Conservation (phyloP, 2,329 filamentous ascomycete genomes). For the Aspergillus sp. region DNA sequence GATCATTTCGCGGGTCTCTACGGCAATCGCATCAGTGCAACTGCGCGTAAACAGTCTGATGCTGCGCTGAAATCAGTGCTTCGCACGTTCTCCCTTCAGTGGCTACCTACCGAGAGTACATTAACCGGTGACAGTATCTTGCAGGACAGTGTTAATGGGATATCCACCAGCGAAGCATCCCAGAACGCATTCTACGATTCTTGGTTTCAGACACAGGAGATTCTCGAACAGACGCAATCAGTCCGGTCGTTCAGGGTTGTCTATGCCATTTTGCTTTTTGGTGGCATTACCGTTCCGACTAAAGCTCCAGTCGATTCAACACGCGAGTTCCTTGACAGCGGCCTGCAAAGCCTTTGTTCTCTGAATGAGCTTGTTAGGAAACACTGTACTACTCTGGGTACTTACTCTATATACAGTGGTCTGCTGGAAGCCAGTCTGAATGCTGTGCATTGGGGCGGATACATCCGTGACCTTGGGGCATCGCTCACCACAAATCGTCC, state of each 20-base stretch:
- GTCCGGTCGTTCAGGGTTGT: slow-evolving; percentile 24
- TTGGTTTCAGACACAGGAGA: slow-evolving; percentile 18
- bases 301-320: slow-evolving; percentile 4
- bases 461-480: slow-evolving; percentile 29
- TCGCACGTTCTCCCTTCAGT: slow-evolving; percentile 23
- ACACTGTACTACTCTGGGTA: slow-evolving; percentile 22
- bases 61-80: slow-evolving; percentile 22
- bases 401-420: slow-evolving; percentile 19
- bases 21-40: slow-evolving; percentile 18
- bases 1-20: slow-evolving; percentile 28
- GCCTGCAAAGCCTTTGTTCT: slow-evolving; percentile 17
- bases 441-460: slow-evolving; percentile 25
- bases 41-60: slow-evolving; percentile 21
- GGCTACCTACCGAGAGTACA: slow-evolving; percentile 11
- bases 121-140: background rate
- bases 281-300: slow-evolving; percentile 22
- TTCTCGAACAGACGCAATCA: slow-evolving; percentile 10
- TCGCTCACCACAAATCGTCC: slow-evolving; percentile 17
- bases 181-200: slow-evolving; percentile 20
- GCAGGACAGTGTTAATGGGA: background rate
- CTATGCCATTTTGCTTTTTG: slow-evolving; percentile 24
- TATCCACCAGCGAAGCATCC: background rate
- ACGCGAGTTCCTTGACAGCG: slow-evolving; percentile 20
- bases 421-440: slow-evolving; percentile 23
- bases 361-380: slow-evolving; percentile 19